phyloP scores from a whole-genome alignment of 805 yeast species.

The Metschnikowia similis region DNA sequence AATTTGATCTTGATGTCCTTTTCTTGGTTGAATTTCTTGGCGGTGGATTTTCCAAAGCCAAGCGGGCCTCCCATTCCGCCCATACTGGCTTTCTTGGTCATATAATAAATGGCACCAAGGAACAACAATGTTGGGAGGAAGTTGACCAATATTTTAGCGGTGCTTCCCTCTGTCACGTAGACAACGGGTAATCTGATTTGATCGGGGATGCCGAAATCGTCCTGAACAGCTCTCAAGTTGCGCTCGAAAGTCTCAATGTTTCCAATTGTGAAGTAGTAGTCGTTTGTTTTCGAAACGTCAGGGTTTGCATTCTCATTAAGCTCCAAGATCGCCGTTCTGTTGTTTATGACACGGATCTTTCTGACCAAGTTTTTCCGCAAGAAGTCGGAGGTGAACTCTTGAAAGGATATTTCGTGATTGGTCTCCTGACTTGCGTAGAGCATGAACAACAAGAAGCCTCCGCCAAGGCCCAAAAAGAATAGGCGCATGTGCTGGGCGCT shows the following conservation, averaged over 20 bases:
- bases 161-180: constrained; percentile 67
- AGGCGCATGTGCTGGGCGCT: constrained; percentile 21
- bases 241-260: constrained; percentile 85
- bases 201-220: constrained; percentile 56
- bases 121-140: constrained; percentile 85
- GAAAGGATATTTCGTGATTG: constrained; percentile 71
- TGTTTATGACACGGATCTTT: constrained; percentile 71
- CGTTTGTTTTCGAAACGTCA: constrained; percentile 23
- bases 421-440: constrained; percentile 19
- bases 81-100: constrained; percentile 61
- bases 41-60: constrained; percentile 73
- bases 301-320: constrained; percentile 41
- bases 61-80: constrained; percentile 59
- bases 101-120: constrained; percentile 83
- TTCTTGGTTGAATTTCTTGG: constrained; percentile 77
- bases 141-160: constrained; percentile 60
- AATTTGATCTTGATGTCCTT: constrained; percentile 78
- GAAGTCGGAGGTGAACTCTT: constrained; percentile 75
- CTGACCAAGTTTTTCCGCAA: constrained; percentile 76
- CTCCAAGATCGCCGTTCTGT: constrained; percentile 66
- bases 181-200: constrained; percentile 75
- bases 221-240: constrained; percentile 71
- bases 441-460: constrained; percentile 25
- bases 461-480: constrained; percentile 31
- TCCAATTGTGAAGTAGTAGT: constrained; percentile 70